Conservation (phyloP, 192 early-diverging fungal genomes). For the Coemansia sp. region DNA sequence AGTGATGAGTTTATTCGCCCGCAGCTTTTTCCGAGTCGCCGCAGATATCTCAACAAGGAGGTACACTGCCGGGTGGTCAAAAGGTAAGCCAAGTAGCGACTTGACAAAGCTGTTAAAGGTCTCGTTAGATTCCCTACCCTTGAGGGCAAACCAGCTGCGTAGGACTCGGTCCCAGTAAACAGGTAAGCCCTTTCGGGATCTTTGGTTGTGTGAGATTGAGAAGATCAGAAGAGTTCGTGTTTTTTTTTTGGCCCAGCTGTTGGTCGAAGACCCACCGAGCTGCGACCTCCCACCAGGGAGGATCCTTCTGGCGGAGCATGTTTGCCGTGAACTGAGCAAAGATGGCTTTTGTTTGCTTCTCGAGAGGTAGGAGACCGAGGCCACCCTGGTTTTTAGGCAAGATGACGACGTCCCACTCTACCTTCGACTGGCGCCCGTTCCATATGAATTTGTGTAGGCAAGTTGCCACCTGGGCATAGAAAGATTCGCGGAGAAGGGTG, state of each 20-base stretch:
- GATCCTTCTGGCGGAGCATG: not conserved
- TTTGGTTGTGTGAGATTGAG: not conserved
- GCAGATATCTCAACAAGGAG: not conserved
- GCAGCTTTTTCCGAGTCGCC: not conserved
- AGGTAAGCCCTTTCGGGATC: no score
- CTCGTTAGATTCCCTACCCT: no score
- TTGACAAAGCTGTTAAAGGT: no score
- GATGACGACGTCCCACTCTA: no score
- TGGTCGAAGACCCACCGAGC: not conserved
- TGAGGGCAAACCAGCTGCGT: no score
- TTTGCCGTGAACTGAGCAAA: not conserved
- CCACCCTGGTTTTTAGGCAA: no score
- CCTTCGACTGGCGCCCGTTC: no score
- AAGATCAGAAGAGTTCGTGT: not conserved
- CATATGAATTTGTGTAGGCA: no score
- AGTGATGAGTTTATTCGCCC: not conserved
- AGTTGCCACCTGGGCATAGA: no score
- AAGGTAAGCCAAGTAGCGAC: not conserved
- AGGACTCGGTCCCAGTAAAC: no score
- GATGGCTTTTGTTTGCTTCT: not conserved
- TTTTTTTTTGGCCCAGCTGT: not conserved
- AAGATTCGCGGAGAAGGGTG: no score
- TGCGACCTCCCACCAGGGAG: not conserved
- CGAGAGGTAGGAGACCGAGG: no score
- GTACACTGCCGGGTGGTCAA: not conserved